Percentiles rank a stretch among this genome's conserved stretches.
phyloP scores from a whole-genome alignment of 148 eudicot species.

The Camellia granthamiana region DNA sequence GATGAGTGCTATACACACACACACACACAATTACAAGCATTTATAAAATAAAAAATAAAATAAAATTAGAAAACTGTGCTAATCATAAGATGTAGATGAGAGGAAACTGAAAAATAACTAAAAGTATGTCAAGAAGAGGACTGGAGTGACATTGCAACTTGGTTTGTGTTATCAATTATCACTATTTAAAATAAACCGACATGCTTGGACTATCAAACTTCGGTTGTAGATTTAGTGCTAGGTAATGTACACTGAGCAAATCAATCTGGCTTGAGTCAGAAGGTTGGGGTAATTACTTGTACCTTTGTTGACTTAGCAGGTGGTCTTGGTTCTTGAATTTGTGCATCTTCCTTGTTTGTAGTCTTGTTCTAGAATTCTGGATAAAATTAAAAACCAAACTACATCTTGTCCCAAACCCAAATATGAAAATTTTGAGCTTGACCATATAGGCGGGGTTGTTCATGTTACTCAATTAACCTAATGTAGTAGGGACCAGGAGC shows the following conservation, averaged over 20 bases:
- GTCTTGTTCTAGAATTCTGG: not conserved
- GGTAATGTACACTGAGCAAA: not conserved
- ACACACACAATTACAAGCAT: too few species aligned
- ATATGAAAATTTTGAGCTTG: not conserved
- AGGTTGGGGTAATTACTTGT: not conserved
- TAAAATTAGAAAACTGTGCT: too few species aligned
- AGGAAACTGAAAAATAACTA: too few species aligned
- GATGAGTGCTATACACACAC: not conserved
- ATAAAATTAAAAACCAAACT: not conserved
- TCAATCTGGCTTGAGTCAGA: not conserved
- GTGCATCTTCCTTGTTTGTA: not conserved
- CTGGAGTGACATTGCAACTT: not conserved
- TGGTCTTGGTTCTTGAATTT: conserved; percentile 7
- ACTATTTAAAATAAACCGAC: too few species aligned
- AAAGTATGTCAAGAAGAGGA: not conserved
- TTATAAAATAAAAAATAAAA: too few species aligned
- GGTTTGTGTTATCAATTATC: not conserved
- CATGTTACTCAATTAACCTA: not conserved
- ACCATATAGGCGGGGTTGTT: not conserved
- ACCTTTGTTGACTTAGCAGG: not conserved
- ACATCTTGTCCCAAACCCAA: not conserved
- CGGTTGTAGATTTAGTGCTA: not conserved
- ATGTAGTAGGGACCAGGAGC: not conserved
- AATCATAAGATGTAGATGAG: too few species aligned
- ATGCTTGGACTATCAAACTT: not conserved